Base-by-base conservation (phyloP, 139 green algal genomes). In the Chlorella sp. region DNA sequence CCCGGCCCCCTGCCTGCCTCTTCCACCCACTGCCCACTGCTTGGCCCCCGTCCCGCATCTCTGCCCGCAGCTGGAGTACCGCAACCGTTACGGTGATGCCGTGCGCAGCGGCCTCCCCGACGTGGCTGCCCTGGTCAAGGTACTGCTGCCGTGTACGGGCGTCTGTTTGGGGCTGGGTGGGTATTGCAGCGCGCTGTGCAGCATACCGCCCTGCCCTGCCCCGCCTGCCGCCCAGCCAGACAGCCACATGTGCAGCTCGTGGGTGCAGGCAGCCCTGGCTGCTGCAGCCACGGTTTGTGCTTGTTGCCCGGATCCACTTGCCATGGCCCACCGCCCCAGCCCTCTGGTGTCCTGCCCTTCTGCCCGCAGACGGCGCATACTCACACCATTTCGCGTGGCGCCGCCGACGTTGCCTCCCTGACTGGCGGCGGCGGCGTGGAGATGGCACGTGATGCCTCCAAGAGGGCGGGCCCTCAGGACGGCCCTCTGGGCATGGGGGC, bases 51-150 rank as follows among this genome's bases (percentile, higher is more conserved):
- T 57, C 48, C 48, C 71, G 28, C 71, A 16, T 39, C 24, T 26
- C 40, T 64, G 34, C 14, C 77, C 40, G 18, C 85, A 89, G 85
- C 71, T 89, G 3, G 86, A 89, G 86, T 89, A 89, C 60, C 75
- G 86, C 53, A 32, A 64, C 53, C 86, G 86, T 12, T 89, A 57
- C 28, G 75, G 86, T 60, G 86, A 80, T 28, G 32, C 57, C 18
- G 76, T 76, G 57, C 81, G 42, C 32, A 39, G 18, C 39, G 84
- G 66, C 39, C 28, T 88, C 34, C 86, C 86, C 32, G 86, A 89
- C 15, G 86, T 89, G 40, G 26, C 53, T 4, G 75, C 86, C 36
- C 73, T 89, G 75, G 86, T 85, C 36, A 85, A 78, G 76, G 69
- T 89, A 64, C 48, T 57, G 48, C 48, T 57, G 48, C 48, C 9